Evolutionary conservation across 208 protist genomes (phyloP).

Genomic region (Leishmania arabica): DNA sequence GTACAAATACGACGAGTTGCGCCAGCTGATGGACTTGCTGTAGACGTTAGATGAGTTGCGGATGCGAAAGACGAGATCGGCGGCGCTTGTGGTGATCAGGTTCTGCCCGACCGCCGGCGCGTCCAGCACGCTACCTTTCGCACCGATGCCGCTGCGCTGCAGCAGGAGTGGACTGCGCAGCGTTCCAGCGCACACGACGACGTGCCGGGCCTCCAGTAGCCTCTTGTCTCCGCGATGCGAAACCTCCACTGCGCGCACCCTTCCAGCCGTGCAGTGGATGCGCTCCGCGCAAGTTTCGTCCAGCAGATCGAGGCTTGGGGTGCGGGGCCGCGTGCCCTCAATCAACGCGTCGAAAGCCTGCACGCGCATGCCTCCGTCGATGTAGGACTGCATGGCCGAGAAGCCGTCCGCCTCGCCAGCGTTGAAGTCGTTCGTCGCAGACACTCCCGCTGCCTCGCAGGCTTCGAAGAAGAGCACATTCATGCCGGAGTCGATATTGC

Average conservation of each 20-base stretch:
- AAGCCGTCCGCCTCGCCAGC: constrained; percentile 56
- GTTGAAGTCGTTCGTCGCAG: constrained; percentile 54
- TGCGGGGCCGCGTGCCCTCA: constrained; percentile 25
- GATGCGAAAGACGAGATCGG: constrained; percentile 59
- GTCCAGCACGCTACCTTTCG: constrained; percentile 42
- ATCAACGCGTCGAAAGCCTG: constrained; percentile 62
- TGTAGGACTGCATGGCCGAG: constrained; percentile 55
- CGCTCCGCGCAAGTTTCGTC: constrained; percentile 32
- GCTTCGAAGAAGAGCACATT: constrained; percentile 87
- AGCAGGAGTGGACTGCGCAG: constrained; percentile 64
- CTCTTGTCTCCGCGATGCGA: background rate
- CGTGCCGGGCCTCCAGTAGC: constrained; percentile 16
- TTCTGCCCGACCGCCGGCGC: constrained; percentile 54
- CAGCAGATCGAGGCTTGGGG: constrained; percentile 44
- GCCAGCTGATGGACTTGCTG: constrained; percentile 73
- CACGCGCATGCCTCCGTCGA: constrained; percentile 43
- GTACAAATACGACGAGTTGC: constrained; percentile 56
- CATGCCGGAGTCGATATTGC: constrained; percentile 60
- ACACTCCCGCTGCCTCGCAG: constrained; percentile 72
- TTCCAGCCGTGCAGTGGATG: constrained; percentile 32
- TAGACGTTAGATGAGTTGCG: constrained; percentile 20
- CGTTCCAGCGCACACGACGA: constrained; percentile 57
- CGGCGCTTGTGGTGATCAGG: constrained; percentile 52
- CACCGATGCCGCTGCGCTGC: constrained; percentile 60
- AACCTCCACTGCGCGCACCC: constrained; percentile 34